Base-by-base conservation (phyloP, 2,329 filamentous ascomycete genomes). In the Byssothecium circinans region DNA sequence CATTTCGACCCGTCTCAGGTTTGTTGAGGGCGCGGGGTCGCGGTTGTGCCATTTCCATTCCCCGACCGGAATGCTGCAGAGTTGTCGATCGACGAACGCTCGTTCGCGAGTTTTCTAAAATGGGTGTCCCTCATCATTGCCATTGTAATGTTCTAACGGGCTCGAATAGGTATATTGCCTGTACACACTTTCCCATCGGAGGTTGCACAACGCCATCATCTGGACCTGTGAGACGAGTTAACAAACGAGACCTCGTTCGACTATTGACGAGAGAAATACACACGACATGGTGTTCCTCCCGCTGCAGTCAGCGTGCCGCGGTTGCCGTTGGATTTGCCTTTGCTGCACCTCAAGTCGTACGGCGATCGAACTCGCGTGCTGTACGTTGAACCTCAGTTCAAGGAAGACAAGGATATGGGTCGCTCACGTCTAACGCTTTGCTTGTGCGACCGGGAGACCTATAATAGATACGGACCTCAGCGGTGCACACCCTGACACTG, bases 81-180 rank as follows among this genome's bases (percentile, higher is more conserved):
- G 18, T 45, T 47, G 36, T 29, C 54, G 56, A 66, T 61, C 56
- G 53, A 62, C 60, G 58, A 66, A 67, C 63, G 49, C 52, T 33
- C 45, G 59, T 66, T 65, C 58, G 41, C 49, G 20, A 23, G 14
- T 50, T 36, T 12, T 12, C 35, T 37, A 18, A 37, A 12, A 5
- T 37, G 14, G n/a, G 6, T 19, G 18, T 15, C 34, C 5, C 23
- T 25, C 23, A 10, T 25, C 23, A 10, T 25, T 10, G 5, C 10
- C 10, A 6, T 25, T 6, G 23, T 25, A 25, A 25, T 25, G 23
- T 25, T 25, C 23, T 25, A 10, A 25, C 23, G 23, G 6, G 10
- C 23, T 25, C 23, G 23, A 25, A 10, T 6, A 25, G 23, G 10
- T 25, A 6, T 10, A 25, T 25, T 10, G 10, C 10, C 23, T 25